phyloP scores from a whole-genome alignment of 2,329 filamentous ascomycete species.

The Juglanconis sp. region DNA sequence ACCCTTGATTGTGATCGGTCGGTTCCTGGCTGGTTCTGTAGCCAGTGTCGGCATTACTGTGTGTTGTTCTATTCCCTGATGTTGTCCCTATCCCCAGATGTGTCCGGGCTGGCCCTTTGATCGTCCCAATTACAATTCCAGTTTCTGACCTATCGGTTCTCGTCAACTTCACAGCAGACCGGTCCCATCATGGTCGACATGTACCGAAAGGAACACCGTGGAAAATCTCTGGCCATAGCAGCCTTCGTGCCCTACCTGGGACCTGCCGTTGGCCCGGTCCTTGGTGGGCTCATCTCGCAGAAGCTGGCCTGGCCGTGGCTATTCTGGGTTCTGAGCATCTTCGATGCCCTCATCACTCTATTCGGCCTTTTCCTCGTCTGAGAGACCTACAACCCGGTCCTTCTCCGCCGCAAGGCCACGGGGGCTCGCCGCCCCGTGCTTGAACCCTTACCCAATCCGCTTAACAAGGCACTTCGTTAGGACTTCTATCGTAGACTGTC shows the following conservation, averaged over 20 bases:
- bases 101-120: no score
- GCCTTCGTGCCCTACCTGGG: slow-evolving; percentile 28
- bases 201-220: neutral
- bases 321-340: slow-evolving; percentile 40
- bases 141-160: no score
- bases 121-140: no score
- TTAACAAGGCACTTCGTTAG: slow-evolving; percentile 22
- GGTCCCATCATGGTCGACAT: slow-evolving; percentile 3
- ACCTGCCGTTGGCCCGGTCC: slow-evolving; percentile 39
- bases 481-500: slow-evolving; percentile 21
- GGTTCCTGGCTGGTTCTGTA: neutral
- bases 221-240: slow-evolving; percentile 1
- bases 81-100: no score
- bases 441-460: neutral
- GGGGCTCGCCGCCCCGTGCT: slow-evolving; percentile 7
- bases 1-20: slow-evolving; percentile 27
- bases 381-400: slow-evolving; percentile 36
- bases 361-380: slow-evolving; percentile 35
- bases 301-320: slow-evolving; percentile 41
- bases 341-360: slow-evolving; percentile 32
- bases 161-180: neutral
- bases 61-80: neutral
- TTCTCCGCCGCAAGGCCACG: slow-evolving; percentile 20
- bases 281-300: slow-evolving; percentile 38
- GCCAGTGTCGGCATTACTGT: slow-evolving; percentile 5